These are phyloP conservation scores for Monilinia aucupariae DNA, from an alignment of 2,329 filamentous ascomycete genomes.

Conservation along the genomic window DNA sequence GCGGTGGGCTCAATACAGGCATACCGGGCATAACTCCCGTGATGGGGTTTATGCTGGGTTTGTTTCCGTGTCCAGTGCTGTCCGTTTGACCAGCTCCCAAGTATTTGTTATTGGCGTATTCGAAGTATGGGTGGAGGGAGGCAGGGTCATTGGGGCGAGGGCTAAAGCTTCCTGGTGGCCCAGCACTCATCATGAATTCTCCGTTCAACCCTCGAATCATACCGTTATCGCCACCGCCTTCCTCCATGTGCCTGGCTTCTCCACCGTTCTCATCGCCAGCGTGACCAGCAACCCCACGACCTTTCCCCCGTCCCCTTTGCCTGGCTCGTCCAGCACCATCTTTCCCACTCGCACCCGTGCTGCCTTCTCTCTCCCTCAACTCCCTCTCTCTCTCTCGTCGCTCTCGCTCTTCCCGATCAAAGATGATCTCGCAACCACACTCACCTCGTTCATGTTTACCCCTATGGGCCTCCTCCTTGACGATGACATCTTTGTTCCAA, in stretches of 20 bases:
- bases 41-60: background rate
- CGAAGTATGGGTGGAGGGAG: background rate
- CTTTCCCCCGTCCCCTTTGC: background rate
- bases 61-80: background rate
- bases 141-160: background rate
- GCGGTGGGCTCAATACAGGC: background rate
- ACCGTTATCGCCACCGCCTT: background rate
- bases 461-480: slow-evolving; percentile 29
- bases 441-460: slow-evolving; percentile 24
- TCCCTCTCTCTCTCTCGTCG: slow-evolving; percentile 16
- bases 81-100: background rate
- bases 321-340: background rate
- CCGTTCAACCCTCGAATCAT: background rate
- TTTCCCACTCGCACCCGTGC: background rate
- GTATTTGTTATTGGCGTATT: background rate
- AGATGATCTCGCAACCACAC: slow-evolving; percentile 30
- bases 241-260: background rate
- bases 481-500: slow-evolving; percentile 31
- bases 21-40: background rate
- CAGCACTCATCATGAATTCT: background rate
- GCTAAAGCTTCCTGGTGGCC: background rate
- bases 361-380: background rate
- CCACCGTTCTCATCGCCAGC: too few relatives aligned
- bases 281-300: background rate
- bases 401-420: slow-evolving; percentile 26